Percentiles rank a stretch among this genome's conserved stretches.
Conservation (phyloP, 352 stramenopile species). For the Phytophthora pluvialis region DNA sequence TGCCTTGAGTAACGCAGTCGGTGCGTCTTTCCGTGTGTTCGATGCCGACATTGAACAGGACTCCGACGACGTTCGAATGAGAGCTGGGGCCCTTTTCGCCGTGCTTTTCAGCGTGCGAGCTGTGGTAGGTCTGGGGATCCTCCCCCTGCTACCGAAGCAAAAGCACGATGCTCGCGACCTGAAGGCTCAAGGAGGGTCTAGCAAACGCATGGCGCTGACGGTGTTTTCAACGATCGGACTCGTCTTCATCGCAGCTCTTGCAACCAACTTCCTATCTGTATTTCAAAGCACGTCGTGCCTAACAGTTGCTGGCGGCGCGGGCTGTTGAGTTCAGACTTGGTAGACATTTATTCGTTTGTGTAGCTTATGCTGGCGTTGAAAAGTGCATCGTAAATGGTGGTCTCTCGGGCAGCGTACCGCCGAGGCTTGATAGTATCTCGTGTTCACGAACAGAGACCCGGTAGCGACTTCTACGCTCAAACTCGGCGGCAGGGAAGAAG, state of each 20-base stretch:
- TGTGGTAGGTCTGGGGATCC: slow-evolving; percentile 45
- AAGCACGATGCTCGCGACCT: slow-evolving; percentile 53
- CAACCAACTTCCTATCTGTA: slow-evolving; percentile 67
- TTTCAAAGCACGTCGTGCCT: slow-evolving; percentile 63
- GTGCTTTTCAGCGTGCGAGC: slow-evolving; percentile 64
- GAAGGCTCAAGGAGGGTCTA: slow-evolving; percentile 54
- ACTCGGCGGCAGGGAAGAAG: slow-evolving; percentile 30
- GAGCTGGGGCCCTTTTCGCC: slow-evolving; percentile 60
- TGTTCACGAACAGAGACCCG: slow-evolving; percentile 30
- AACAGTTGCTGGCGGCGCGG: slow-evolving; percentile 60
- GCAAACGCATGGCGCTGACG: slow-evolving; percentile 40
- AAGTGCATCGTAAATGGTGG: slow-evolving; percentile 31
- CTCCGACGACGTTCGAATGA: slow-evolving; percentile 54
- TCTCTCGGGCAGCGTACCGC: slow-evolving; percentile 28
- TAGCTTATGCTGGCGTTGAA: slow-evolving; percentile 27
- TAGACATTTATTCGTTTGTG: background rate
- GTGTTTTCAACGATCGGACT: slow-evolving; percentile 50
- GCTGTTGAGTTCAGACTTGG: slow-evolving; percentile 39
- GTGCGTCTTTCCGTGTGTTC: slow-evolving; percentile 62
- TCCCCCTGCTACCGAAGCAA: slow-evolving; percentile 65
- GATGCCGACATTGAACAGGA: slow-evolving; percentile 65
- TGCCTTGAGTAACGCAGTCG: slow-evolving; percentile 64
- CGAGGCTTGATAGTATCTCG: slow-evolving; percentile 38
- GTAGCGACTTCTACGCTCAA: slow-evolving; percentile 37
- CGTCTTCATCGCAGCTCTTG: slow-evolving; percentile 56